Percentiles rank a stretch among this genome's conserved stretches.
phyloP scores from a whole-genome alignment of 2,329 filamentous ascomycete genomes.

The Fusarium subglutinans region DNA sequence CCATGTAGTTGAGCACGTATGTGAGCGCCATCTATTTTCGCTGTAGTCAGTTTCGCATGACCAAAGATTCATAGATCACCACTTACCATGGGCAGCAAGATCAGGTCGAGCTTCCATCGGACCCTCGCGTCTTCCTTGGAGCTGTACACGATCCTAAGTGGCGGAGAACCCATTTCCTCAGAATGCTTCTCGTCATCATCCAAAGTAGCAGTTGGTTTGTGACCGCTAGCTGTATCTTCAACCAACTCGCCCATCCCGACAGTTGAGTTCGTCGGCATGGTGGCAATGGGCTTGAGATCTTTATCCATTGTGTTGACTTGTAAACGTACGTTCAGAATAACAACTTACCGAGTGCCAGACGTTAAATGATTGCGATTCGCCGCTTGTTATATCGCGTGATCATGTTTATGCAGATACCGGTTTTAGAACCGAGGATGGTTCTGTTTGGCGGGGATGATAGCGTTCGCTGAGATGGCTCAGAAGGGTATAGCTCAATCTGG shows the following conservation, averaged over 20 bases:
- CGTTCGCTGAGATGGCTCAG: not conserved
- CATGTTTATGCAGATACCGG: too few species aligned
- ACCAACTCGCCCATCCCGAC: not conserved
- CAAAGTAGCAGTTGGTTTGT: rapidly evolving
- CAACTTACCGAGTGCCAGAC: rapidly evolving
- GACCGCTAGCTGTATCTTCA: not conserved
- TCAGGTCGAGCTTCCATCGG: not conserved
- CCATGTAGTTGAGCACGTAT: not conserved
- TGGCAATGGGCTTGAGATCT: not conserved
- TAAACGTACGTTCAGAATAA: rapidly evolving
- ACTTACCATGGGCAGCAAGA: not conserved
- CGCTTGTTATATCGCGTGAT: not conserved
- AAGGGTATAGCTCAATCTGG: not conserved
- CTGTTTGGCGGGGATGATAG: not conserved
- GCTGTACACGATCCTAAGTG: not conserved
- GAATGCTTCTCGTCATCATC: rapidly evolving
- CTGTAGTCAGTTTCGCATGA: rapidly evolving
- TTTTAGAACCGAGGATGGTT: rapidly evolving
- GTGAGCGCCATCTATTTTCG: not conserved
- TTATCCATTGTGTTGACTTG: not conserved
- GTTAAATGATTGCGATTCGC: not conserved
- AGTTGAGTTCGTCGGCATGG: not conserved
- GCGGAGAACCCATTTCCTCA: rapidly evolving
- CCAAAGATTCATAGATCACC: rapidly evolving
- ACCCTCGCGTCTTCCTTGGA: not conserved